Conservation (phyloP, 164 flowering plant genomes). For the Umbilicus rupestris region DNA sequence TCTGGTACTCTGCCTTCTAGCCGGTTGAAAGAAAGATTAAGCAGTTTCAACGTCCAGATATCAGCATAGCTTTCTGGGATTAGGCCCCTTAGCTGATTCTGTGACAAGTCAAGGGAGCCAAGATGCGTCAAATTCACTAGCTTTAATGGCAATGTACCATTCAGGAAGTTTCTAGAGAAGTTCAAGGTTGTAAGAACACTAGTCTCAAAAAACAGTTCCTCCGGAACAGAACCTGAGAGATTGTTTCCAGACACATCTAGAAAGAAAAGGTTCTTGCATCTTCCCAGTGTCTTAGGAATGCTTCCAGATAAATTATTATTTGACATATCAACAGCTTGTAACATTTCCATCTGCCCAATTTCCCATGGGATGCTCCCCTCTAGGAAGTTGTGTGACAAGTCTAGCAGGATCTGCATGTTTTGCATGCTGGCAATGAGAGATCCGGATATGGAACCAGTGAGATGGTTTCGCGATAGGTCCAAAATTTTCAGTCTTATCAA, state of each 20-base stretch:
- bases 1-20: constrained; percentile 61
- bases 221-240: constrained; percentile 39
- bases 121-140: constrained; percentile 36
- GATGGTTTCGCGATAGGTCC: constrained; percentile 63
- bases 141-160: constrained; percentile 37
- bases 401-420: constrained; percentile 38
- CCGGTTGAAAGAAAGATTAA: constrained; percentile 68
- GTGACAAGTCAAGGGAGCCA: constrained; percentile 50
- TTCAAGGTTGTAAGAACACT: constrained; percentile 36
- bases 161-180: constrained; percentile 48
- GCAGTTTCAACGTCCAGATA: constrained; percentile 32
- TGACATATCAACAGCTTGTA: constrained; percentile 64
- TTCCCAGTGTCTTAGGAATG: constrained; percentile 37
- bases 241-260: constrained; percentile 61
- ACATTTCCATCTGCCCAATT: constrained; percentile 56
- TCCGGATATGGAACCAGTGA: constrained; percentile 50
- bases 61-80: constrained; percentile 45
- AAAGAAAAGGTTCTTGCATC: constrained; percentile 43
- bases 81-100: constrained; percentile 40
- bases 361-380: constrained; percentile 46
- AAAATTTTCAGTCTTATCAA: constrained; percentile 31
- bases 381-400: constrained; percentile 53
- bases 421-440: constrained; percentile 33
- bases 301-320: constrained; percentile 56
- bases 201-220: constrained; percentile 20